Evolutionary conservation across 306 rosid species (phyloP).

Genomic region (Cucurbita maxima): DNA sequence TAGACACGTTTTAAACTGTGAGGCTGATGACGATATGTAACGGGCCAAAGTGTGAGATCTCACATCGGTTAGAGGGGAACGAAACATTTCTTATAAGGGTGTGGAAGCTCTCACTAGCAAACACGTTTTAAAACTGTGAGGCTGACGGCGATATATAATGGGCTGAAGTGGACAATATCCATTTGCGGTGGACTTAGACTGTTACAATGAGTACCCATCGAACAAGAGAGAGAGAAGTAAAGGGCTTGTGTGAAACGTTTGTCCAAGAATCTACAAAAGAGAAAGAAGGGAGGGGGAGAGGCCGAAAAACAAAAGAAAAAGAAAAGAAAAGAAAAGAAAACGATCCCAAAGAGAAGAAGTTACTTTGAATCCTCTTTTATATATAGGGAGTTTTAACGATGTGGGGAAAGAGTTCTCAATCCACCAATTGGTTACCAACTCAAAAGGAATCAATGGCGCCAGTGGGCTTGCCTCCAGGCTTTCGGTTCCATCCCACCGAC

Average conservation of each 20-base stretch:
- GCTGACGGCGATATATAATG: no score
- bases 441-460: conserved; percentile 43
- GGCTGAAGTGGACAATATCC: no score
- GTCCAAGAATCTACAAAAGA: conserved; percentile 78
- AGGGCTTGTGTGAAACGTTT: conserved; percentile 72
- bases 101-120: no score
- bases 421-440: not conserved
- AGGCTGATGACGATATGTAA: no score
- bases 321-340: conserved; percentile 12
- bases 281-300: conserved; percentile 13
- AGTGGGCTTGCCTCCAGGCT: conserved; percentile 98
- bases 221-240: not conserved
- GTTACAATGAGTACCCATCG: no score
- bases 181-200: no score
- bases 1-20: no score
- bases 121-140: no score
- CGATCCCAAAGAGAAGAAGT: conserved; percentile 52
- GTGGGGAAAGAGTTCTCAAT: not conserved
- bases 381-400: not conserved
- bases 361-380: conserved; percentile 27
- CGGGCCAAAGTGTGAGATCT: no score
- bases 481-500: conserved; percentile 94
- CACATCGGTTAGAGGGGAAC: no score
- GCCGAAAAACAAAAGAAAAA: not conserved
- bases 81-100: no score